These are phyloP conservation scores for Amanita phalloides DNA, from an alignment of 768 basidiomycete species.

Conservation along the genomic window DNA sequence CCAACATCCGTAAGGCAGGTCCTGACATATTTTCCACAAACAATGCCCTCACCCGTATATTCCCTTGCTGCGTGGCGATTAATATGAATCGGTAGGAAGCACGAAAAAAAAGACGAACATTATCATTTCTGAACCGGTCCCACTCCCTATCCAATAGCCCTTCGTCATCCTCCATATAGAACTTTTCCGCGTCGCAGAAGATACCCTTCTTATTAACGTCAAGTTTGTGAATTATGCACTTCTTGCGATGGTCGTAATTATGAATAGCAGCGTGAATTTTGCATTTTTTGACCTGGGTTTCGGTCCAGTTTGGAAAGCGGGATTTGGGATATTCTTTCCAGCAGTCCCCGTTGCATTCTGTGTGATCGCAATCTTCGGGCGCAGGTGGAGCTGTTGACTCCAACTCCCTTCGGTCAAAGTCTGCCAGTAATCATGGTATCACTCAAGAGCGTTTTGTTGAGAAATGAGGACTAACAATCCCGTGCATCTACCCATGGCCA, in stretches of 20 bases:
- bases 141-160: constrained; percentile 20
- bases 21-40: constrained; percentile 45
- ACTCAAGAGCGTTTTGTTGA: no score
- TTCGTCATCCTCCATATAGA: constrained; percentile 8
- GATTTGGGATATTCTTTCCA: constrained; percentile 34
- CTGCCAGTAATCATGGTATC: background rate
- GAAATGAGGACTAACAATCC: constrained; percentile 16
- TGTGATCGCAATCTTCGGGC: constrained; percentile 26
- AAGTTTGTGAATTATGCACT: constrained; percentile 26
- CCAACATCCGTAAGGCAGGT: constrained; percentile 48
- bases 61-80: constrained; percentile 10
- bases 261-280: constrained; percentile 25
- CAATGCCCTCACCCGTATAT: constrained; percentile 37
- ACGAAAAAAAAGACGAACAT: constrained; percentile 19
- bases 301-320: constrained; percentile 48
- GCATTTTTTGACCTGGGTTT: constrained; percentile 29
- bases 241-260: constrained; percentile 15
- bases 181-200: constrained; percentile 18
- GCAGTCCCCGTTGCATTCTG: constrained; percentile 21
- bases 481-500: constrained; percentile 36
- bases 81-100: background rate
- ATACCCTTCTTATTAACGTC: constrained; percentile 28
- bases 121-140: constrained; percentile 18
- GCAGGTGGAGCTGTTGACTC: constrained; percentile 25
- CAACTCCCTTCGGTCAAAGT: constrained; percentile 21